Conservation (phyloP, 1,284 basidiomycete species). For the Sanguinoderma infundibulare region DNA sequence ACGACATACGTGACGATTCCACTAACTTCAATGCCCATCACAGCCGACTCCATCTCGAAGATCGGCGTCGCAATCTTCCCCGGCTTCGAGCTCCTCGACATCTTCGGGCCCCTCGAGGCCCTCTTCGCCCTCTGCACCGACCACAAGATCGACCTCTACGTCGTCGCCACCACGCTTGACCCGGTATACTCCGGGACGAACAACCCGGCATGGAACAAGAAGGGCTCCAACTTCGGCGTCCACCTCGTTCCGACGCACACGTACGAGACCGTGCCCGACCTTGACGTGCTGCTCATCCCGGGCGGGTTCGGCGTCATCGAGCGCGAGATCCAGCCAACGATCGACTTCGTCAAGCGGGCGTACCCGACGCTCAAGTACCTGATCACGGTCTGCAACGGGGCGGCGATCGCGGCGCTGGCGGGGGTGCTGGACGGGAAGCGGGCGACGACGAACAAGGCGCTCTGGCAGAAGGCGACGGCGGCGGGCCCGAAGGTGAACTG, state of each 20-base stretch:
- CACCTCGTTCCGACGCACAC: constrained; percentile 48
- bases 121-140: constrained; percentile 40
- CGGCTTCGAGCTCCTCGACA: constrained; percentile 37
- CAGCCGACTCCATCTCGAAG: neutral
- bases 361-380: constrained; percentile 44
- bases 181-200: constrained; percentile 41
- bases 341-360: constrained; percentile 39
- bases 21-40: neutral
- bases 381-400: constrained; percentile 49
- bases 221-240: constrained; percentile 37
- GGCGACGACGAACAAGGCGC: constrained; percentile 48
- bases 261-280: constrained; percentile 41
- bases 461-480: constrained; percentile 25
- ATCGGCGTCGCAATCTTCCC: constrained; percentile 7
- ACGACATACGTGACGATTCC: neutral
- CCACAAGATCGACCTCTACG: constrained; percentile 39
- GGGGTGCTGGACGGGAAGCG: constrained; percentile 46
- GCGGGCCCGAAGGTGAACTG: constrained; percentile 32
- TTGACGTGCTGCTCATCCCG: constrained; percentile 52
- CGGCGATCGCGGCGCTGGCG: constrained; percentile 41
- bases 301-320: constrained; percentile 42
- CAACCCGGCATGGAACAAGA: constrained; percentile 18
- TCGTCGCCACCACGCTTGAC: constrained; percentile 41
- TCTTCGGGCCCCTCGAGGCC: constrained; percentile 47
- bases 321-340: constrained; percentile 28